These are phyloP conservation scores for Populus hybrid DNA, from an alignment of 441 rosid genomes.

Conservation along the genomic window DNA sequence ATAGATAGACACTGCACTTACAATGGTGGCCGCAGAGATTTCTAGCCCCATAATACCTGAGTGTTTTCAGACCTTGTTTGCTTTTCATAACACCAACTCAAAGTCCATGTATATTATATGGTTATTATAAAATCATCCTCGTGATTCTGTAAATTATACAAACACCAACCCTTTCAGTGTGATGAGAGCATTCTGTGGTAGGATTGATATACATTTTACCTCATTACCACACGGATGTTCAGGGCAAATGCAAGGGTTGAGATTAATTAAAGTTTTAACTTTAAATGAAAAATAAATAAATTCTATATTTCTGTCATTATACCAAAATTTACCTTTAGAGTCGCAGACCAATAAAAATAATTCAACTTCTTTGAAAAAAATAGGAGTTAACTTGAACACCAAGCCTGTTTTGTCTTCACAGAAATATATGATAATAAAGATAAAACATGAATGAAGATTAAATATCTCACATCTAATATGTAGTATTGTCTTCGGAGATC, in stretches of 20 bases:
- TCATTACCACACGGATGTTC: not conserved
- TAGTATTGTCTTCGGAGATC: not conserved
- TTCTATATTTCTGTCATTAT: not conserved
- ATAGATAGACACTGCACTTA: not conserved
- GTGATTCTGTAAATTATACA: not conserved
- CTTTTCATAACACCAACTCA: constrained; percentile 10
- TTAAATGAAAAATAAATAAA: no score
- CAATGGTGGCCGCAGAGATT: constrained; percentile 14
- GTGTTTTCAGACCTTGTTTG: constrained; percentile 5
- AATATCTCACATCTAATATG: not conserved
- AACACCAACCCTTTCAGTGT: not conserved
- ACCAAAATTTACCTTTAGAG: not conserved
- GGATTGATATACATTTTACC: not conserved
- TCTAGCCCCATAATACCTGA: constrained; percentile 13
- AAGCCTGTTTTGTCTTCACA: not conserved
- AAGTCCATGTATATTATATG: constrained; percentile 1
- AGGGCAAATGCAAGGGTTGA: not conserved
- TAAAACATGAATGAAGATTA: no score
- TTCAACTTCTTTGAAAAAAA: not conserved
- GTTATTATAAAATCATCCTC: not conserved
- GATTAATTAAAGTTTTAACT: not conserved
- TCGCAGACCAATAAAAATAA: not conserved
- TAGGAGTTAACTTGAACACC: not conserved
- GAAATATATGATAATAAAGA: no score
- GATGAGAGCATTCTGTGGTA: not conserved